Conservation (phyloP, 805 yeast genomes). For the Metschnikowia proteae region DNA sequence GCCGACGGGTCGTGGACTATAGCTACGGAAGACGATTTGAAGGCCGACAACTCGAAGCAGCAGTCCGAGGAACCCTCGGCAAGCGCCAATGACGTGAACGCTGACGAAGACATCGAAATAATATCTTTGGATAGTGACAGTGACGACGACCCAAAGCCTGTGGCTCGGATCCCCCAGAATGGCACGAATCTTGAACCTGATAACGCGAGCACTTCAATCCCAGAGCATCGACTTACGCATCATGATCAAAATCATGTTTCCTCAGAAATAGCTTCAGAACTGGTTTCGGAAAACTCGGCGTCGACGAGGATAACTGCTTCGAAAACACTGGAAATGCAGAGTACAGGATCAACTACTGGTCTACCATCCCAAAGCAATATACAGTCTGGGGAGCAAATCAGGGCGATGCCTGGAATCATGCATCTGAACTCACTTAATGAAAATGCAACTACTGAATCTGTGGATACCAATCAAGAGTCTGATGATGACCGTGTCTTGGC, state of each 20-base stretch:
- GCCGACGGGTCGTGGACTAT: conserved; percentile 73
- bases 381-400: background rate
- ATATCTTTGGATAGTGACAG: conserved; percentile 51
- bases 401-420: too few relatives aligned
- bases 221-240: background rate
- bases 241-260: background rate
- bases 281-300: background rate
- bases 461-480: background rate
- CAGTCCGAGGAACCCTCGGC: background rate
- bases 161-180: background rate
- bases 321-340: background rate
- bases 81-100: background rate
- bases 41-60: conserved; percentile 1
- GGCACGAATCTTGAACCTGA: background rate
- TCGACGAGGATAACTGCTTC: background rate
- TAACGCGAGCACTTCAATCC: background rate
- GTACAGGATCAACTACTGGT: background rate
- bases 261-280: background rate
- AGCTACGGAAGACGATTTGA: conserved; percentile 12
- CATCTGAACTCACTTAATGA: background rate
- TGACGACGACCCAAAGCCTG: conserved; percentile 31
- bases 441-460: background rate
- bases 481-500: conserved; percentile 5
- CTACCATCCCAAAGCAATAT: background rate
- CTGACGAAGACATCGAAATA: conserved; percentile 34